Percentiles rank a stretch among this genome's conserved stretches.
Conservation (phyloP, 108 stramenopile species). For the Discostella stelligeroides region DNA sequence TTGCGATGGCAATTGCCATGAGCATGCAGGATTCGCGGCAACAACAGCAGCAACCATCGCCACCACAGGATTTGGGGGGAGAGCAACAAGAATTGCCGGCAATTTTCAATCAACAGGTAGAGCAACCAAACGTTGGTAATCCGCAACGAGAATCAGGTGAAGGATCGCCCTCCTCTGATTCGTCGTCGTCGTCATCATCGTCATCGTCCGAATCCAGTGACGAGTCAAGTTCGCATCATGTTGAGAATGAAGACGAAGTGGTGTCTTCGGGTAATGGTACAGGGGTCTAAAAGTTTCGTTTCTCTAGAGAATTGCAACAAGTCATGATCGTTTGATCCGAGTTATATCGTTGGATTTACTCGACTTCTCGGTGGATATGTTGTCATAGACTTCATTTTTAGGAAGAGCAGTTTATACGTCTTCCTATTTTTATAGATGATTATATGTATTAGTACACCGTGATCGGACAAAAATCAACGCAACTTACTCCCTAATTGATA, state of each 20-base stretch:
- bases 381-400: too few species aligned
- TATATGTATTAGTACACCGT: too few species aligned
- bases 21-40: slow-evolving; percentile 61
- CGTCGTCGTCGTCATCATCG: neutral
- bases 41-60: slow-evolving; percentile 9
- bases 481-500: too few species aligned
- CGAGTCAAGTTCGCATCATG: neutral
- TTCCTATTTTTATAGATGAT: too few species aligned
- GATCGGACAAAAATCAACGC: too few species aligned
- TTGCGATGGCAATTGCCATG: slow-evolving; percentile 86
- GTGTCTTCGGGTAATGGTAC: neutral
- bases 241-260: slow-evolving; percentile 3
- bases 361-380: too few species aligned
- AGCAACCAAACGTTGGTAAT: neutral
- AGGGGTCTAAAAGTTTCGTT: slow-evolving; percentile 7
- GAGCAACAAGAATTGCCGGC: neutral
- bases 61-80: neutral
- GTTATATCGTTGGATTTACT: too few species aligned
- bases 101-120: neutral
- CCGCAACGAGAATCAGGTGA: slow-evolving; percentile 8
- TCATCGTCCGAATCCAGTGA: slow-evolving; percentile 1
- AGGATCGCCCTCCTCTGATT: slow-evolving; percentile 12
- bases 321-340: neutral
- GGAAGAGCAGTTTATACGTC: too few species aligned
- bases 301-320: neutral